These are phyloP conservation scores for Trypanosoma cruzi DNA, from an alignment of 208 protist species.

Conservation along the genomic window DNA sequence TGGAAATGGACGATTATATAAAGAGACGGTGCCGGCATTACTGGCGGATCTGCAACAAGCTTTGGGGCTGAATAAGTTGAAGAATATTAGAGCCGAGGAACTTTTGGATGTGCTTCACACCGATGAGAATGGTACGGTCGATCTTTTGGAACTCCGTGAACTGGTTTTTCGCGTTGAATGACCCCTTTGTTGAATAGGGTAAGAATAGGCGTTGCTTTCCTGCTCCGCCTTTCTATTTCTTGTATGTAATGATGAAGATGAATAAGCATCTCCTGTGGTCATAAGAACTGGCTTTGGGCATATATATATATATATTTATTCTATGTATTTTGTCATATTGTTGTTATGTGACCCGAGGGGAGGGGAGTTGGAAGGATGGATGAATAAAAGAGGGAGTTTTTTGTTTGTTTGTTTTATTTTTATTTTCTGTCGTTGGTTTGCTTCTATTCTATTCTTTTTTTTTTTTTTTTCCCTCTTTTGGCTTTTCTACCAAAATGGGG, in stretches of 20 bases:
- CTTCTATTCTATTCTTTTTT: constrained; percentile 4
- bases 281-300: neutral
- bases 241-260: constrained; percentile 14
- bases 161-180: constrained; percentile 79
- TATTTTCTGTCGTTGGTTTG: neutral
- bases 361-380: too few relatives aligned
- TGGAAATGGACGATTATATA: constrained; percentile 42
- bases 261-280: neutral
- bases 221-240: neutral
- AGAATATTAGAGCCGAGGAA: constrained; percentile 53
- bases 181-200: too few relatives aligned
- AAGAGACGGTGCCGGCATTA: constrained; percentile 49
- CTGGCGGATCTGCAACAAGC: constrained; percentile 53
- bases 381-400: neutral
- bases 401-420: neutral
- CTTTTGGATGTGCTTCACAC: constrained; percentile 45
- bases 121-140: constrained; percentile 49
- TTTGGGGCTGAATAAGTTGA: constrained; percentile 49
- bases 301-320: neutral
- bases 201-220: neutral
- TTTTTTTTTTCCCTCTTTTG: constrained; percentile 32
- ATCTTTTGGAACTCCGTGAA: constrained; percentile 73
- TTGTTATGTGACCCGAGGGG: too few relatives aligned
- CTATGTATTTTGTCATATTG: neutral
- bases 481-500: neutral